phyloP scores from a whole-genome alignment of 352 stramenopile genomes.

The Phytophthora brassicae region DNA sequence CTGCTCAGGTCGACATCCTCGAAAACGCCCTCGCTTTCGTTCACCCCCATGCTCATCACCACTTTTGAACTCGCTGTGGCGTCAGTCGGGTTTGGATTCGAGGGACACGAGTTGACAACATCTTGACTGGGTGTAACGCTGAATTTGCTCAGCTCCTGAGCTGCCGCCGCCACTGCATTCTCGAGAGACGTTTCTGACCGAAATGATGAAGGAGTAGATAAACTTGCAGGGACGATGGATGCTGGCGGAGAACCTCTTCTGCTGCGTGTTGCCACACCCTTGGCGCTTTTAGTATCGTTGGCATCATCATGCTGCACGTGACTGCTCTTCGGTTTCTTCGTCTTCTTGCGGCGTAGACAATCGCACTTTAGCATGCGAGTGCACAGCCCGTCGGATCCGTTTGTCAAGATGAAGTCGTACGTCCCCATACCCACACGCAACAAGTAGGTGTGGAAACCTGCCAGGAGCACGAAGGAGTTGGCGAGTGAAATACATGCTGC shows the following conservation, averaged over 20 bases:
- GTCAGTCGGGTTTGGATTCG: slow-evolving; percentile 9
- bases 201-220: slow-evolving; percentile 17
- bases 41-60: slow-evolving; percentile 27
- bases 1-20: slow-evolving; percentile 37
- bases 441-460: slow-evolving; percentile 80
- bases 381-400: slow-evolving; percentile 73
- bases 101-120: background rate
- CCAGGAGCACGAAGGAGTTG: slow-evolving; percentile 72
- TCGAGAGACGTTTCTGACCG: slow-evolving; percentile 18
- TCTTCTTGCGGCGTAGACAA: slow-evolving; percentile 47
- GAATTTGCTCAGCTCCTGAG: slow-evolving; percentile 14
- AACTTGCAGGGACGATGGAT: slow-evolving; percentile 17
- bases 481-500: slow-evolving; percentile 51
- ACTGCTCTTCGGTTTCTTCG: slow-evolving; percentile 25
- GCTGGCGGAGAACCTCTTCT: slow-evolving; percentile 21
- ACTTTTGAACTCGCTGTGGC: slow-evolving; percentile 2
- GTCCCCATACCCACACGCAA: slow-evolving; percentile 69
- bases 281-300: slow-evolving; percentile 15
- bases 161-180: slow-evolving; percentile 9
- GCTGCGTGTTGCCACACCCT: slow-evolving; percentile 10
- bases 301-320: slow-evolving; percentile 36
- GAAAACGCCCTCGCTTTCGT: slow-evolving; percentile 60
- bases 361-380: slow-evolving; percentile 77
- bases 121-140: slow-evolving; percentile 2
- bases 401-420: slow-evolving; percentile 85